Evolutionary conservation across 495 filamentous ascomycete species (phyloP).

Genomic region (Evansstolkia leycettana): DNA sequence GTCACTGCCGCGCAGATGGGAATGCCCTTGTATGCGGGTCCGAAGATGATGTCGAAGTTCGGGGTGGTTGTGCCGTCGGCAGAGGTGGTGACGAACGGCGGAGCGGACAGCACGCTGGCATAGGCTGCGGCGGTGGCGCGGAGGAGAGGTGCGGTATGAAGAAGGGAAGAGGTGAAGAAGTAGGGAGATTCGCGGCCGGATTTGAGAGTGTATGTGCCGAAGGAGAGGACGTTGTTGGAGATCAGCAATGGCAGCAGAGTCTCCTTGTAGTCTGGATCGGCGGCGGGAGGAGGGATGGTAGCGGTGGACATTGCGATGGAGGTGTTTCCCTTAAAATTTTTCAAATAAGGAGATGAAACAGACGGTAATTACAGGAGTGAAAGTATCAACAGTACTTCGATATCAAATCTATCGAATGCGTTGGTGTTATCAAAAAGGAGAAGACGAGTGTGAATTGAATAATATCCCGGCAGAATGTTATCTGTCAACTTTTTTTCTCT

Average conservation of each 20-base stretch:
- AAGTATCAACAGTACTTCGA: too few relatives aligned
- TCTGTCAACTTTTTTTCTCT: too few relatives aligned
- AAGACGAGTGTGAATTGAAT: too few relatives aligned
- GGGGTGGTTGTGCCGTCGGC: conserved; percentile 15
- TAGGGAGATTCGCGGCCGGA: conserved; percentile 90
- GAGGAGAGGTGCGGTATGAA: conserved; percentile 65
- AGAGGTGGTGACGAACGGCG: conserved; percentile 28
- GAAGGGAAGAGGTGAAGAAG: conserved; percentile 92
- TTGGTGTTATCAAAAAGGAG: too few relatives aligned
- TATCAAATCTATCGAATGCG: too few relatives aligned
- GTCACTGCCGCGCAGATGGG: conserved; percentile 65
- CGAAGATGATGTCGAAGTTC: conserved; percentile 10
- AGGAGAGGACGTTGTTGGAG: conserved; percentile 63
- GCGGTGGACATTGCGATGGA: neutral
- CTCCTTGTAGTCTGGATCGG: conserved; percentile 38
- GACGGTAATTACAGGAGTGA: too few relatives aligned
- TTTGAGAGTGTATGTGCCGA: conserved; percentile 84
- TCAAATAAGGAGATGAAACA: too few relatives aligned
- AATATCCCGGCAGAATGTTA: too few relatives aligned
- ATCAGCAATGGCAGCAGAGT: conserved; percentile 63
- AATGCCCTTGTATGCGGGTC: conserved; percentile 91
- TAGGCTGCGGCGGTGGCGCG: conserved; percentile 65
- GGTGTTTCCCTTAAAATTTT: too few relatives aligned
- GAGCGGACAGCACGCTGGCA: conserved; percentile 52
- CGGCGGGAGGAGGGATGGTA: neutral